Evolutionary conservation across 352 stramenopile genomes (phyloP), one percentile per base, ranked within the genome.

Genomic region (Pythium brachiatum): DNA sequence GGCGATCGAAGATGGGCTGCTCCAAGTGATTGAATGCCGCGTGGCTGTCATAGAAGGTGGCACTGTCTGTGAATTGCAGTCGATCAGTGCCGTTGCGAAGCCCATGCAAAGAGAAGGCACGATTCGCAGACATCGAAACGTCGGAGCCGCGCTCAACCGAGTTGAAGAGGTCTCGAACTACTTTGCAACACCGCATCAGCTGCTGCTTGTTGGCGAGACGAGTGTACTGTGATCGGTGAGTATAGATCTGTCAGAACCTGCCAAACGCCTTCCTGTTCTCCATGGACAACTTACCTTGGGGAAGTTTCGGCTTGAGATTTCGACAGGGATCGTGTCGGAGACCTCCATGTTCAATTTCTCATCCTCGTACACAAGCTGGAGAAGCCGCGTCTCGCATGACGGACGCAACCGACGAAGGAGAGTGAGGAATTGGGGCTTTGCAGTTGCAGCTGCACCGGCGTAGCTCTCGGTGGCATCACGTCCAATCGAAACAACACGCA

Each of bases 1-100:
- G 62, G 6, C 83, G 83, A 38, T 90, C 81, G 15, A 92, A 73
- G 20, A 92, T 73, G 0, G 83, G 79, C 54, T 85, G 69, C 36
- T 90, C 81, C 8, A 92, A 62, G 66, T 92, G 83, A 25, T 90
- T 89, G 63, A 83, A 89, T 7, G 78, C 72, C n/a, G 65, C 58
- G 52, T 53, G 73, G 0, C 51, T 74, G 36, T 89, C 79, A 59
- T 90, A 92, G n/a, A 72, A 79, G 38, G 76, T 66, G 12, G 79
- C 81, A 18, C 60, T 71, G 34, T 92, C 83, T 1, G 81, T 90
- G 38, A 92, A 50, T 15, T 87, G 54, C 13, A 92, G 52, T 46
- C 70, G 81, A n/a, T 92, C 83, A 8, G 70, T 66, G 1, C 64
- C 57, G 15, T 68, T 81, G 26, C 62, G 65, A 12, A 60, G 54